These are phyloP conservation scores for Didymella lethalis DNA, from an alignment of 2,329 filamentous ascomycete species.

Conservation along the genomic window DNA sequence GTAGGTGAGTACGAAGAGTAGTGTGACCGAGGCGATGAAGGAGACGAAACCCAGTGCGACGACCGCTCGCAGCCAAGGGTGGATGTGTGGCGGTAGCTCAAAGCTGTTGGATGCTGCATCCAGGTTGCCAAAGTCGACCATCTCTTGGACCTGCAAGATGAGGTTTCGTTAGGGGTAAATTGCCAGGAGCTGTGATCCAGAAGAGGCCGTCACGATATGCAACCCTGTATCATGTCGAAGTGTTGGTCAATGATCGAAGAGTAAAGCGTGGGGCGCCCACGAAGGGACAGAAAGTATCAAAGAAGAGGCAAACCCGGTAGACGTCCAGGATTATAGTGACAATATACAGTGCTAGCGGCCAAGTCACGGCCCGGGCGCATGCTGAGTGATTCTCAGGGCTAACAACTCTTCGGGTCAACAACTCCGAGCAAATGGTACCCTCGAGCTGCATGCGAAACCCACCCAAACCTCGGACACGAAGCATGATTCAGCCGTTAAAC, in stretches of 20 bases:
- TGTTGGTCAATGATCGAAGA: not conserved
- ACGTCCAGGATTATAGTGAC: slow-evolving; percentile 27
- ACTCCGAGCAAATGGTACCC: slow-evolving; percentile 7
- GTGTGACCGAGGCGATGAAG: slow-evolving; percentile 53
- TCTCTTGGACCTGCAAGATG: slow-evolving; percentile 15
- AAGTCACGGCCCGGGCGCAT: slow-evolving; percentile 18
- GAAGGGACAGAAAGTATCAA: slow-evolving; percentile 8
- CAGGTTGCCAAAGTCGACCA: slow-evolving; percentile 32
- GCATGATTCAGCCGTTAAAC: slow-evolving; percentile 4
- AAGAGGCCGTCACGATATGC: slow-evolving; percentile 19
- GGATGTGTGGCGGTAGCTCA: slow-evolving; percentile 45
- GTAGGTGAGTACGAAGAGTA: slow-evolving; percentile 57
- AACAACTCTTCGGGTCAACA: slow-evolving; percentile 10
- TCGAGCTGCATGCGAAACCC: not conserved
- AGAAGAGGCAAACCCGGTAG: slow-evolving; percentile 13
- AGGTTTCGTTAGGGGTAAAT: not conserved
- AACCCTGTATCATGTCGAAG: slow-evolving; percentile 31
- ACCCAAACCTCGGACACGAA: slow-evolving; percentile 6
- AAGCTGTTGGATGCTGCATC: slow-evolving; percentile 44
- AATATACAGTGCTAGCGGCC: slow-evolving; percentile 34
- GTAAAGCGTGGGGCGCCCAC: not conserved
- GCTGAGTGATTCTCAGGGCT: slow-evolving; percentile 10
- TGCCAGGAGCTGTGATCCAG: slow-evolving; percentile 24
- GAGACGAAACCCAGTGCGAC: slow-evolving; percentile 58
- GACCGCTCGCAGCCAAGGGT: slow-evolving; percentile 56